Conservation (phyloP, 1,284 basidiomycete species). For the Agaricales sp. region DNA sequence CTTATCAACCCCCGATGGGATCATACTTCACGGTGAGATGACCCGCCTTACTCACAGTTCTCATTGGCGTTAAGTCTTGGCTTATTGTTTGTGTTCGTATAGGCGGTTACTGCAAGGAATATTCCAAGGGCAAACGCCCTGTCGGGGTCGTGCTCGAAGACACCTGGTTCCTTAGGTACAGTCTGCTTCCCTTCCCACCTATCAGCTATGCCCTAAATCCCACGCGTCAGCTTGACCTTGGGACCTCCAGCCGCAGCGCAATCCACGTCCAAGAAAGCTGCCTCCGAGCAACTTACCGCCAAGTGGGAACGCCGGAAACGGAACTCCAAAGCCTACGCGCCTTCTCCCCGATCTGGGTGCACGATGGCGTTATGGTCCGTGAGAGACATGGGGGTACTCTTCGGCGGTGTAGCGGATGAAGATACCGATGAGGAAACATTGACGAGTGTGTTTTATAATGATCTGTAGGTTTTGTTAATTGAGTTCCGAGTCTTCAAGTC, state of each 20-base stretch:
- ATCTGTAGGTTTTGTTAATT: slow-evolving; percentile 44
- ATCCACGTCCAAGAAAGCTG: slow-evolving; percentile 20
- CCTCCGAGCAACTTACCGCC: slow-evolving; percentile 36
- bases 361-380: slow-evolving; percentile 77
- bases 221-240: slow-evolving; percentile 13
- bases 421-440: slow-evolving; percentile 82
- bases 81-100: not conserved
- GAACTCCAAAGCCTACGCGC: slow-evolving; percentile 60
- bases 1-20: slow-evolving; percentile 70
- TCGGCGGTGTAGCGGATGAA: slow-evolving; percentile 89
- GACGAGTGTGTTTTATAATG: slow-evolving; percentile 80
- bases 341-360: slow-evolving; percentile 66
- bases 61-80: not conserved
- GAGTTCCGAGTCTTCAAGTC: too few species aligned
- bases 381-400: slow-evolving; percentile 68
- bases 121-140: slow-evolving; percentile 78
- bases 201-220: not conserved
- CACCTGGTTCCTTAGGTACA: slow-evolving; percentile 82
- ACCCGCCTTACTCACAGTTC: not conserved
- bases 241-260: slow-evolving; percentile 8
- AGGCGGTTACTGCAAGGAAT: slow-evolving; percentile 92
- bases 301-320: slow-evolving; percentile 87
- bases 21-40: slow-evolving; percentile 66
- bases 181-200: slow-evolving; percentile 11
- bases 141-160: slow-evolving; percentile 87